Base-by-base conservation (phyloP, 2,329 filamentous ascomycete species). In the Peltaster fructicola region DNA sequence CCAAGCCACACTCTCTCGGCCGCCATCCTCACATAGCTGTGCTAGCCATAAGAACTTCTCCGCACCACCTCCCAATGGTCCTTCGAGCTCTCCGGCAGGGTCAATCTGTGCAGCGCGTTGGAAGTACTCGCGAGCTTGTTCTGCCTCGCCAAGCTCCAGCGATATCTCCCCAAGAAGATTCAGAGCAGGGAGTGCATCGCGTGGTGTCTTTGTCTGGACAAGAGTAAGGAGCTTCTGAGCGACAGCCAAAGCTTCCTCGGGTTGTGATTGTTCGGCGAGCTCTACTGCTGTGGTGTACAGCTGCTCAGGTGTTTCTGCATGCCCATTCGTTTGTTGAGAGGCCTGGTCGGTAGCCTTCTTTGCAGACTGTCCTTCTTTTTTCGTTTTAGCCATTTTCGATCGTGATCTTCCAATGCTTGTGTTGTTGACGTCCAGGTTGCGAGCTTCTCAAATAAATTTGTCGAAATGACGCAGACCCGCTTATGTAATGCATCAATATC, bases 31-130 rank as follows among this genome's bases (percentile, higher is more conserved):
- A 35, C 63, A 88, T 42, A 98, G 62, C 54, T 98, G 88, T 34
- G 88, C 88, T 30, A 98, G 61, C 68, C 84, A 91, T 23, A 95
- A 56, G 45, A 93, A 95, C 55, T 93, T 95, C 46, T 95, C 85
- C 0, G 82, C 70, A 1, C 84, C 84, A 14, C 80, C 81, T 23
- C 82, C 84, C 25, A 73, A 50, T 18, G 68, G 65, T 41, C 81
- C 75, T 10, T 74, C 65, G 30, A 71, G 56, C 18, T 58, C 53
- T 10, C 85, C 88, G 29, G 84, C 68, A 13, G 72, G 63, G 47
- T 98, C 88, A 17, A 88, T 63, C 26, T 63, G 57, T 17, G 76
- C 75, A 0, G 88, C 81, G 22, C 66, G 61, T 31, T 71, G 50
- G 43, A 93, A 91, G 42, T 69, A 73, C 22, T 60, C 53, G 30